A percentile compares a stretch with the other conserved stretches of the same genome.
These are phyloP conservation scores for Cenococcum geophilum DNA, from an alignment of 495 filamentous ascomycete species.

Conservation along the genomic window DNA sequence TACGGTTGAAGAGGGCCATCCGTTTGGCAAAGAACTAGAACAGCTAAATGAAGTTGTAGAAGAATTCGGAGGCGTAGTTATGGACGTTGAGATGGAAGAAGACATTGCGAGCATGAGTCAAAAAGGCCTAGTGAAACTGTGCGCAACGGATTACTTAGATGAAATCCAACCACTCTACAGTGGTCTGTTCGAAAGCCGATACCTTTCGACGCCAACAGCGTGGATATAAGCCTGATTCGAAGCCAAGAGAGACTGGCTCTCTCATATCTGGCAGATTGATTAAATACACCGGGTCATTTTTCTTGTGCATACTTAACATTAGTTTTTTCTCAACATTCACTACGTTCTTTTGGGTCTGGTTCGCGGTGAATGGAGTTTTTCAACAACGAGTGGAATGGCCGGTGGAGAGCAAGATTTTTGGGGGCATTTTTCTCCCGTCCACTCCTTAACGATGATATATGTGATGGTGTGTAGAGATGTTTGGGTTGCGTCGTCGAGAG, in stretches of 20 bases:
- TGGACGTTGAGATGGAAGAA: constrained; percentile 47
- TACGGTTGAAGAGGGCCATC: constrained; percentile 37
- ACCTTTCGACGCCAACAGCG: constrained; percentile 18
- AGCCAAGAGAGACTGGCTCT: neutral
- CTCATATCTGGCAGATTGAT: neutral
- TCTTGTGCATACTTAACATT: constrained; percentile 1
- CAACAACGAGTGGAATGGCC: neutral
- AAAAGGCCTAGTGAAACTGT: constrained; percentile 66
- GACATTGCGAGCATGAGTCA: constrained; percentile 53
- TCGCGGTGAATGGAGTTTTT: neutral
- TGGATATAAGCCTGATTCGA: constrained; percentile 18
- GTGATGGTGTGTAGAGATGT: neutral
- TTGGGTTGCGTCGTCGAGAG: neutral
- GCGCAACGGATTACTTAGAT: constrained; percentile 72
- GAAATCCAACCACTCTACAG: constrained; percentile 69
- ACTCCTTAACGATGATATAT: neutral
- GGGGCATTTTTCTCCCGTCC: neutral
- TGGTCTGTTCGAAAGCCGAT: constrained; percentile 17
- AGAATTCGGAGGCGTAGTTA: constrained; percentile 59
- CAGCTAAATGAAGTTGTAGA: constrained; percentile 77
- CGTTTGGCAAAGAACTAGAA: constrained; percentile 68
- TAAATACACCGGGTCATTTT: neutral
- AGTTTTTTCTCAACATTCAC: constrained; percentile 3
- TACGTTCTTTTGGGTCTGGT: neutral
- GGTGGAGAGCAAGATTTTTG: neutral